Evolutionary conservation across 1,284 basidiomycete species (phyloP), one percentile per base, ranked within the genome.

Genomic region (Rhodotorula sp.): DNA sequence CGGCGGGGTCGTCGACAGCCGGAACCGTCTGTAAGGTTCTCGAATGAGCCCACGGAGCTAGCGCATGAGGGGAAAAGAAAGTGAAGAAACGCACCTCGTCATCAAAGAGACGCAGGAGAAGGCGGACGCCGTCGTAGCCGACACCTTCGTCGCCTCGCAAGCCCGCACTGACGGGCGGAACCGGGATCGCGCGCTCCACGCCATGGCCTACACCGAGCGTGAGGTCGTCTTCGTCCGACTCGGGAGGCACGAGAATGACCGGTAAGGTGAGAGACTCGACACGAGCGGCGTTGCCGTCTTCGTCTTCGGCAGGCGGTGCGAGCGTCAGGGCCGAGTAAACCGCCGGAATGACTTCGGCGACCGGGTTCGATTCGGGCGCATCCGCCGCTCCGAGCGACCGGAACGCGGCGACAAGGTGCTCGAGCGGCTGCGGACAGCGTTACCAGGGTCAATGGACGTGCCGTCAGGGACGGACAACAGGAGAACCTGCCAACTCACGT

Each of bases 231-330:
- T 92, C 90, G 26, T 91, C 88, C 62, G 89, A 86, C 80, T 94
- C 93, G 7, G 93, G 92, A 6, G 93, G 91, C 8, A 95, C 91
- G 44, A 92, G 84, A 56, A 94, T 87, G 26, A 87, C 84, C 6
- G 91, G 89, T 5, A 95, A 82, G 48, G 87, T 85, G 75, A 89
- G 92, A 3, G 86, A 76, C 6, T 81, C 80, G 2, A 84, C 81
- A 26, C 84, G 82, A 1, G 84, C 80, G 60, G 33, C 24, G 33
- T 85, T 84, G 37, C 82, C 75, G 76, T 91, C 73, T 84, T 86
- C 56, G 33, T 82, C 84, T 22, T 24, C 82, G 45, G 55, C 62
- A 2, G 45, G 24, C 12, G 46, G 54, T 1, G 64, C 56, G 42
- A 67, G 61, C 51, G 64, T 24, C 30, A 66, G 58, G n/a, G 61